Evolutionary conservation across 1,284 basidiomycete species (phyloP).

Genomic region (Puccinia horiana): DNA sequence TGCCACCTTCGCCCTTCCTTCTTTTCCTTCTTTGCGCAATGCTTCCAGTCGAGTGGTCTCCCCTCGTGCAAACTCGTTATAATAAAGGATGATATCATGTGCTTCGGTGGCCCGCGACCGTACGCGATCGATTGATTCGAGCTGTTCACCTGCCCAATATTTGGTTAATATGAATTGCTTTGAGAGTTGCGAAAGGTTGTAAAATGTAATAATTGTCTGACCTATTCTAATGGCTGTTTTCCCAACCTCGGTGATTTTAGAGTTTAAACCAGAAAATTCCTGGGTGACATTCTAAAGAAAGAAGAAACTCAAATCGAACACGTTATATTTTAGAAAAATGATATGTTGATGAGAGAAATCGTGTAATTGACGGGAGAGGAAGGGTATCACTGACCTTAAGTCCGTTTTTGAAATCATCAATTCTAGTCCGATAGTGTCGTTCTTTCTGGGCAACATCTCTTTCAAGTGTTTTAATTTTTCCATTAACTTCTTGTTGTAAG

Average conservation of each 20-base stretch:
- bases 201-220: slow-evolving; percentile 57
- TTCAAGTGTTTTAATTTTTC: slow-evolving; percentile 41
- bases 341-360: background rate
- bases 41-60: slow-evolving; percentile 77
- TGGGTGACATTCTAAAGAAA: slow-evolving; percentile 37
- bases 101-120: slow-evolving; percentile 90
- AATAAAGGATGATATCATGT: slow-evolving; percentile 90
- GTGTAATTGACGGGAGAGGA: background rate
- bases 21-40: slow-evolving; percentile 73
- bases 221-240: slow-evolving; percentile 92
- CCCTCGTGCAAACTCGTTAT: slow-evolving; percentile 84
- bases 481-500: slow-evolving; percentile 22
- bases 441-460: slow-evolving; percentile 48
- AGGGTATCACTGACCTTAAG: slow-evolving; percentile 31
- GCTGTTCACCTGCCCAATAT: slow-evolving; percentile 74
- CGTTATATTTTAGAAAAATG: background rate
- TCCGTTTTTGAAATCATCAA: slow-evolving; percentile 49
- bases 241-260: slow-evolving; percentile 83
- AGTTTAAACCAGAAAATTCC: slow-evolving; percentile 48
- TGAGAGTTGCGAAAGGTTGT: slow-evolving; percentile 35
- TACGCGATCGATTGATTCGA: slow-evolving; percentile 90
- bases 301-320: background rate
- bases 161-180: slow-evolving; percentile 15
- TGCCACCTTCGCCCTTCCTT: slow-evolving; percentile 84
- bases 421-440: slow-evolving; percentile 39